Conservation (phyloP, 495 filamentous ascomycete genomes). For the Jackrogersella multiformis region DNA sequence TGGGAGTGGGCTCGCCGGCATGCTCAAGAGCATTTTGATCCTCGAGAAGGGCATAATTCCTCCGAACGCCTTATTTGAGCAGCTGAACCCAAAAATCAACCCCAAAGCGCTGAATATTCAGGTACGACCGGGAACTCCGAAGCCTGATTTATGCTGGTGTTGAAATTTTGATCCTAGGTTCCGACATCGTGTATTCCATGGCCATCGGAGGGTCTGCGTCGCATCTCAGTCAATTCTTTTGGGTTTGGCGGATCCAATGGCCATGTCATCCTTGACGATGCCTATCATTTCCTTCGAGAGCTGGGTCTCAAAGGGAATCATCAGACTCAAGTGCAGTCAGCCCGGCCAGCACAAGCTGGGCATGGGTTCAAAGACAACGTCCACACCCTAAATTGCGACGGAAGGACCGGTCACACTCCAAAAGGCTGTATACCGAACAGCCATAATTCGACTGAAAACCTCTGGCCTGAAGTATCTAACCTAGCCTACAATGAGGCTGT, state of each 20-base stretch:
- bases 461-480: too few species aligned
- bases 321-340: background rate
- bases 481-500: too few species aligned
- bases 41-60: conserved; percentile 59
- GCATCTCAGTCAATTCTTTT: conserved; percentile 63
- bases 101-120: conserved; percentile 33
- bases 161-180: conserved; percentile 39
- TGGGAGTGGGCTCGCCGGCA: conserved; percentile 57
- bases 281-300: conserved; percentile 18
- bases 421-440: too few species aligned
- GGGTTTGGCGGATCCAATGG: conserved; percentile 68
- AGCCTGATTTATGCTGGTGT: too few species aligned
- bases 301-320: conserved; percentile 4
- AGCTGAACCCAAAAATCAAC: conserved; percentile 56
- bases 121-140: too few species aligned
- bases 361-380: too few species aligned
- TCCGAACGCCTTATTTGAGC: conserved; percentile 56
- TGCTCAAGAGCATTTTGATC: conserved; percentile 62
- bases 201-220: conserved; percentile 46
- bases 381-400: too few species aligned
- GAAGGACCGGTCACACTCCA: too few species aligned
- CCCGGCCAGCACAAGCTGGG: background rate
- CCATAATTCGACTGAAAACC: too few species aligned
- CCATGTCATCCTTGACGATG: conserved; percentile 63
- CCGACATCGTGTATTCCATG: conserved; percentile 36